Evolutionary conservation across 2,329 filamentous ascomycete genomes (phyloP).

Genomic region (Whalleya microplaca): DNA sequence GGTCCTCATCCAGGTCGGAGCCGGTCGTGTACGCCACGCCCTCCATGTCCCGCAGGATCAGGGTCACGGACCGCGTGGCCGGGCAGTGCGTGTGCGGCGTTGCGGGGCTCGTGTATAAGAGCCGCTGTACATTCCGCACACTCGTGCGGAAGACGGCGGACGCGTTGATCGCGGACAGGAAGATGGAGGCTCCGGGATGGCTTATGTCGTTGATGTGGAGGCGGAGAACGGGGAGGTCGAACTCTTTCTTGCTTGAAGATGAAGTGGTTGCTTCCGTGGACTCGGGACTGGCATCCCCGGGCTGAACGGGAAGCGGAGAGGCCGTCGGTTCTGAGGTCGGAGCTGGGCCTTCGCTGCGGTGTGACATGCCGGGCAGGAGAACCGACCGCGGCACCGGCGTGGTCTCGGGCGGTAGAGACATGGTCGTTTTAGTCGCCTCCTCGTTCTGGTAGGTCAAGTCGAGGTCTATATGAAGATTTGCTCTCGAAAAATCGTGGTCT

Average conservation of each 20-base stretch:
- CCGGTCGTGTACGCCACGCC: conserved; percentile 92
- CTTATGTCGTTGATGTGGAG: conserved; percentile 62
- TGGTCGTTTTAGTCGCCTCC: conserved; percentile 9
- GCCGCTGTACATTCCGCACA: conserved; percentile 68
- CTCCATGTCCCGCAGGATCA: conserved; percentile 76
- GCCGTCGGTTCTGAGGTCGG: conserved; percentile 19
- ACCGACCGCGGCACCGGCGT: conserved; percentile 38
- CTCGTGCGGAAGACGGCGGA: conserved; percentile 64
- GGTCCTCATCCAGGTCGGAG: conserved; percentile 75
- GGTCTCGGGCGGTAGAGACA: conserved; percentile 38
- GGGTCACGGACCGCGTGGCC: conserved; percentile 81
- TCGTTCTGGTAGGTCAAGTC: conserved; percentile 10
- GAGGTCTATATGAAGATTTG: conserved; percentile 16
- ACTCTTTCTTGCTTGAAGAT: conserved; percentile 24
- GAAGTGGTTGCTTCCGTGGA: conserved; percentile 2
- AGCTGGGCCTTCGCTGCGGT: conserved; percentile 22
- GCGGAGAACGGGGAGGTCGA: conserved; percentile 58
- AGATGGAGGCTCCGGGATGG: conserved; percentile 65
- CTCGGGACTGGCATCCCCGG: conserved; percentile 2
- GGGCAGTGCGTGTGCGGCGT: conserved; percentile 42
- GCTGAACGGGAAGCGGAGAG: conserved; percentile 22
- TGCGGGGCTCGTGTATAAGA: conserved; percentile 62
- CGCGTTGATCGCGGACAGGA: conserved; percentile 69
- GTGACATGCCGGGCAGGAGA: conserved; percentile 40
- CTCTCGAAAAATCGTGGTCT: conserved; percentile 4